Evolutionary conservation across 345 rosid genomes (phyloP).

Genomic region (Noccaea bulbosa): DNA sequence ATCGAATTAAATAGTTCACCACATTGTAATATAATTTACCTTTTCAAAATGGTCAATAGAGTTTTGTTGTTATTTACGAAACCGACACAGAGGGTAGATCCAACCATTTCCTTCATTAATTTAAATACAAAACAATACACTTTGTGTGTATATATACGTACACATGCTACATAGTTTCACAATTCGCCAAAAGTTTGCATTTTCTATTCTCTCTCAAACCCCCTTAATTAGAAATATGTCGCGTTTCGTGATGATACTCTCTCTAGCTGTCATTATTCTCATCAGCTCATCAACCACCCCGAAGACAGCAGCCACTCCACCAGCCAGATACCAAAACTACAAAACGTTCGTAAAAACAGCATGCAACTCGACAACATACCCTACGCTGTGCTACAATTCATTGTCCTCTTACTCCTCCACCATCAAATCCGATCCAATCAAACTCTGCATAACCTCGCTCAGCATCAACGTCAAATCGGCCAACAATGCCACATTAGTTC

Average conservation of each 20-base stretch:
- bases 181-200: constrained; percentile 10
- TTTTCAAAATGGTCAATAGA: not conserved
- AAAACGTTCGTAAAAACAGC: constrained; percentile 50
- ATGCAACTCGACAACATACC: constrained; percentile 64
- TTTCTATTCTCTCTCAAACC: constrained; percentile 14
- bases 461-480: constrained; percentile 52
- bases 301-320: constrained; percentile 35
- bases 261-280: constrained; percentile 36
- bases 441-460: constrained; percentile 60
- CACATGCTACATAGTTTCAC: constrained; percentile 16
- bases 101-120: not conserved
- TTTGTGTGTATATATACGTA: not conserved
- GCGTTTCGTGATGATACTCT: constrained; percentile 11
- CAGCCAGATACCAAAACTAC: constrained; percentile 44
- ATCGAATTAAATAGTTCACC: no score
- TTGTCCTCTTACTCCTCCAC: constrained; percentile 55
- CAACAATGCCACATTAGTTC: constrained; percentile 29
- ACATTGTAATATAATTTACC: no score
- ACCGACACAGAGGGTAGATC: constrained; percentile 6
- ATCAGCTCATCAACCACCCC: constrained; percentile 22
- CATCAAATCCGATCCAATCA: constrained; percentile 56
- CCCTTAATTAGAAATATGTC: constrained; percentile 25
- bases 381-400: constrained; percentile 53
- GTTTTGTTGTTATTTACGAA: not conserved
- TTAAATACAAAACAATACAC: not conserved